Percentiles rank a stretch among this genome's conserved stretches.
These are phyloP conservation scores for Ceratobasidium sp. DNA, from an alignment of 1,284 basidiomycete species.

Conservation along the genomic window DNA sequence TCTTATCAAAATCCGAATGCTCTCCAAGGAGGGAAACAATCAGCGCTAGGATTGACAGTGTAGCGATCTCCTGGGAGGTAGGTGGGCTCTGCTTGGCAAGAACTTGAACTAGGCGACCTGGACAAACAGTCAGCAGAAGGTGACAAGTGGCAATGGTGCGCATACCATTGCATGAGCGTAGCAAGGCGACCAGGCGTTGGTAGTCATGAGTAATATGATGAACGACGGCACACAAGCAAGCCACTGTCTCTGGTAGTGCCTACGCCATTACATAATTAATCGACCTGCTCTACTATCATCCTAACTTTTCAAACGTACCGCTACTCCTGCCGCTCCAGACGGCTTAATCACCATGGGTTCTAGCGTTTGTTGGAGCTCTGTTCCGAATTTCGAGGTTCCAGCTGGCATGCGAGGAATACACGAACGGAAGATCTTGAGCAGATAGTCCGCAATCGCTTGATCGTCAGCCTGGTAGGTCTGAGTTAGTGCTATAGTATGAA, in stretches of 20 bases:
- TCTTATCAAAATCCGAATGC: slow-evolving; percentile 85
- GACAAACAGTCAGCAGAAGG: neutral
- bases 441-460: slow-evolving; percentile 79
- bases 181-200: slow-evolving; percentile 73
- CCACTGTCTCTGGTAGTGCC: slow-evolving; percentile 89
- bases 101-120: slow-evolving; percentile 41
- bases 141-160: slow-evolving; percentile 4
- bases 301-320: slow-evolving; percentile 57
- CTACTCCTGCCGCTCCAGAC: slow-evolving; percentile 68
- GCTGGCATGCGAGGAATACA: slow-evolving; percentile 89
- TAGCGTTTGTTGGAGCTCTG: slow-evolving; percentile 80
- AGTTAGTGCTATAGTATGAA: neutral
- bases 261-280: slow-evolving; percentile 51
- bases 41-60: slow-evolving; percentile 68
- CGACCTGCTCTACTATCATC: slow-evolving; percentile 2
- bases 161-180: slow-evolving; percentile 85
- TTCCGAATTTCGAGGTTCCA: slow-evolving; percentile 85
- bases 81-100: slow-evolving; percentile 31
- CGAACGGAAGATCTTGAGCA: slow-evolving; percentile 87
- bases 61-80: slow-evolving; percentile 18
- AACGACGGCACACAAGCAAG: slow-evolving; percentile 89
- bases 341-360: slow-evolving; percentile 91
- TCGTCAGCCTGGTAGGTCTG: slow-evolving; percentile 73
- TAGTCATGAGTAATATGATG: slow-evolving; percentile 89
- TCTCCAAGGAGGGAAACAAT: slow-evolving; percentile 88